A percentile compares a stretch with the other conserved stretches of the same genome.
Evolutionary conservation across 2,329 filamentous ascomycete species (phyloP).

Genomic region (Penicillium sp.): DNA sequence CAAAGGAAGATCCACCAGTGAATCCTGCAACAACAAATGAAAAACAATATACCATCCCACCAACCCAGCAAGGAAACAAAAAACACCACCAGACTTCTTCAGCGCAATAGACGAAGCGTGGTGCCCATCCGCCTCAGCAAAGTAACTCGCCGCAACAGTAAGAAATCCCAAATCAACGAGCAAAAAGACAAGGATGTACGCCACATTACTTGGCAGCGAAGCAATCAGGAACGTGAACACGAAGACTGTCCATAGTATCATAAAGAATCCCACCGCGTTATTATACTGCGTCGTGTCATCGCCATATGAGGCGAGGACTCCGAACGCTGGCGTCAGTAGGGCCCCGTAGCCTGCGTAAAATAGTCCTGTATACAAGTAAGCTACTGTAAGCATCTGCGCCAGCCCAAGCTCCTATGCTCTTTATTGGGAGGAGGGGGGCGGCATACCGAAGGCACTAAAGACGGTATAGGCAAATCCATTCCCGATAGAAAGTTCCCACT

Average conservation of each 20-base stretch:
- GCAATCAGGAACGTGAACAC: conserved; percentile 53
- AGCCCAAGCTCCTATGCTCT: neutral
- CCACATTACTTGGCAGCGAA: conserved; percentile 51
- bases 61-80: conserved; percentile 53
- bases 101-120: conserved; percentile 37
- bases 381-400: too few relatives aligned
- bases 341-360: conserved; percentile 58
- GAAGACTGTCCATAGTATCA: conserved; percentile 54
- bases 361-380: conserved; percentile 37
- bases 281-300: conserved; percentile 46
- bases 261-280: conserved; percentile 57
- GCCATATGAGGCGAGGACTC: conserved; percentile 51
- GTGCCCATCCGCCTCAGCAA: conserved; percentile 51
- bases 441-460: conserved; percentile 57
- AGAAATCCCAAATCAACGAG: conserved; percentile 53
- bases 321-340: conserved; percentile 53
- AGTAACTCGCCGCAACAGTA: conserved; percentile 51
- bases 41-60: conserved; percentile 53
- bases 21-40: conserved; percentile 48
- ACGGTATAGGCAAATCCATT: conserved; percentile 61
- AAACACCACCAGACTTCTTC: conserved; percentile 51
- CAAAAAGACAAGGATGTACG: conserved; percentile 55
- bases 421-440: too few relatives aligned
- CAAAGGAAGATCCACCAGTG: conserved; percentile 46
- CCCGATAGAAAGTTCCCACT: conserved; percentile 59